Evolutionary conservation across 306 rosid genomes (phyloP), one percentile per base, ranked within the genome.

Genomic region (Betula pendula): DNA sequence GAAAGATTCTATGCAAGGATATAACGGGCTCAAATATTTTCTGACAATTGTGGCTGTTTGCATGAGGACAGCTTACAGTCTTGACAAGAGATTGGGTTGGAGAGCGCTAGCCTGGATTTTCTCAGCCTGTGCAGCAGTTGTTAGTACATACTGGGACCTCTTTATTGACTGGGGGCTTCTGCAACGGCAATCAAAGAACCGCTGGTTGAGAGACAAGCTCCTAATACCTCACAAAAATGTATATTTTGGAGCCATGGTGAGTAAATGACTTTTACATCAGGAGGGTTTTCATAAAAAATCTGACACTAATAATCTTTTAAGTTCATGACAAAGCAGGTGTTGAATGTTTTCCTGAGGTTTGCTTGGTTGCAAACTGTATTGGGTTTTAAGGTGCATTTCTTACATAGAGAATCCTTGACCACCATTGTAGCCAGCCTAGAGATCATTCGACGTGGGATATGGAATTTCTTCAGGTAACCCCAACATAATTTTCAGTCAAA

Each of bases 161-260:
- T 83, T 84, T 50, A 71, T 84, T 3, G 96, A 91, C 71, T 91
- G 96, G 94, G 94, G 92, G 42, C 97, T 91, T 44, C 81, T 89
- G 25, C 90, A 89, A 50, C 83, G 85, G 14, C 52, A 73, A 27
- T 89, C 91, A 1, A 86, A 79, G 81, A 91, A 91, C 76, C 88
- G 86, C 42, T 86, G 88, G 92, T 83, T 89, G 71, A 84, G 94
- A 77, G 94, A 89, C 76, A 91, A 91, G 77, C 94, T 91, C 74
- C 40, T 87, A 19, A 12, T 88, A 75, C 85, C 88, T 58, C 70
- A 79, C 35, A 85, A 75, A 16, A 75, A 85, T 62, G 91, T 90
- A 12, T 88, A 92, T 49, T 90, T 81, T 60, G 85, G 53, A 19
- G 97, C 88, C 16, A 88, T 92, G 82, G 97, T 87, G 73, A 82